These are phyloP conservation scores for Cyberlindnera nakhonratchasimensis DNA, from an alignment of 805 yeast genomes.

Conservation along the genomic window DNA sequence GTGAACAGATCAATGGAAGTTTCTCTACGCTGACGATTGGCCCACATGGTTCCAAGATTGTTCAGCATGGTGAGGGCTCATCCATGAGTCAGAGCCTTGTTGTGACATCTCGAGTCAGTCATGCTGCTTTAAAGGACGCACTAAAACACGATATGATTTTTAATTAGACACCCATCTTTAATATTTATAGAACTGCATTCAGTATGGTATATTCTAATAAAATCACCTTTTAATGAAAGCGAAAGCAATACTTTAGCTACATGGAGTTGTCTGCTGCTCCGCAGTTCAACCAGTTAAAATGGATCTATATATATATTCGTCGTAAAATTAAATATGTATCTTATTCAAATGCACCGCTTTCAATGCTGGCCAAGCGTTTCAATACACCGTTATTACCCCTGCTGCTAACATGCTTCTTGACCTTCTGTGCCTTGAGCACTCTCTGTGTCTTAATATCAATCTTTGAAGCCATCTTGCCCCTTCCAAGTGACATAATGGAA, in stretches of 20 bases:
- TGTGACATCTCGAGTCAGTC: conserved; percentile 25
- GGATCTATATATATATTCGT: neutral
- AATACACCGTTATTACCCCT: conserved; percentile 11
- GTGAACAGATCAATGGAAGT: conserved; percentile 21
- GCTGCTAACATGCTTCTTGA: conserved; percentile 12
- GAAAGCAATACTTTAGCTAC: no score
- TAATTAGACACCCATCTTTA: neutral
- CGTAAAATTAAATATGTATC: neutral
- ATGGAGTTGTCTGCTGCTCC: no score
- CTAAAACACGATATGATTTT: conserved; percentile 12
- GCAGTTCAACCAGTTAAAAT: no score
- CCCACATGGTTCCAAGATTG: conserved; percentile 25
- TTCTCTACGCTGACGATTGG: conserved; percentile 29
- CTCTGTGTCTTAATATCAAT: conserved; percentile 18
- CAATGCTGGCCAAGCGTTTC: conserved; percentile 12
- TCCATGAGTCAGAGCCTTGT: conserved; percentile 21
- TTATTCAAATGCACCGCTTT: conserved; percentile 13
- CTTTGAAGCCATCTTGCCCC: conserved; percentile 13
- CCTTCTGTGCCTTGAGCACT: conserved; percentile 26
- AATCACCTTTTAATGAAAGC: no score
- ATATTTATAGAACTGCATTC: neutral
- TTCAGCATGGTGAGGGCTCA: conserved; percentile 28
- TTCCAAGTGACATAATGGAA: conserved; percentile 53
- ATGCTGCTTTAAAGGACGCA: conserved; percentile 28
- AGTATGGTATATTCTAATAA: no score